Percentiles rank a stretch among this genome's conserved stretches.
These are phyloP conservation scores for Aspergillus panamensis DNA, from an alignment of 495 filamentous ascomycete species.

Conservation along the genomic window DNA sequence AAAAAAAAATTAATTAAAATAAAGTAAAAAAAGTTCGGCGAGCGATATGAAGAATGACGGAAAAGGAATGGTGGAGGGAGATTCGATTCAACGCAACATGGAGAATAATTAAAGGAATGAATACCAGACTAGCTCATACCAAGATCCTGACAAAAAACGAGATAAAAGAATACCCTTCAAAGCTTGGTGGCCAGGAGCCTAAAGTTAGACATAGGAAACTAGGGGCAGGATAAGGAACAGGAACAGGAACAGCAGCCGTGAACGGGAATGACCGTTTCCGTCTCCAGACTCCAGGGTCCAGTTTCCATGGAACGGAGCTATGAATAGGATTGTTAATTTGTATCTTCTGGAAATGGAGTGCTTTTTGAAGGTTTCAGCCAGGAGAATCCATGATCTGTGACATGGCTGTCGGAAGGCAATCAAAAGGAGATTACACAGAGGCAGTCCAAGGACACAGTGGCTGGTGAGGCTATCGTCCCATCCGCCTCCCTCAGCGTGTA, in stretches of 20 bases:
- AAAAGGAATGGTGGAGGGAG: conserved; percentile 6
- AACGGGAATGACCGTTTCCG: conserved; percentile 22
- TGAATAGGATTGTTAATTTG: too few relatives aligned
- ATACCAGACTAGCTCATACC: background rate
- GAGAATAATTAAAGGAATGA: background rate
- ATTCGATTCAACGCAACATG: background rate
- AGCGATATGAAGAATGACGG: background rate
- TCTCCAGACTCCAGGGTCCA: conserved; percentile 6
- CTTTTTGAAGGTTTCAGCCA: background rate
- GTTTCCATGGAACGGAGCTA: conserved; percentile 5
- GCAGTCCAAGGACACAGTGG: background rate
- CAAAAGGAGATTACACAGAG: conserved; percentile 4
- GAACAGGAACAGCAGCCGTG: conserved; percentile 11
- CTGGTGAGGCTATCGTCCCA: background rate
- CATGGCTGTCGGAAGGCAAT: conserved; percentile 2
- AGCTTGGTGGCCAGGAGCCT: background rate
- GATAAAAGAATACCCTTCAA: conserved; percentile 1
- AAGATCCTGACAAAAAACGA: background rate
- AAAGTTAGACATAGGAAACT: background rate
- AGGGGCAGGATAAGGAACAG: background rate
- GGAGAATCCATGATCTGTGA: background rate
- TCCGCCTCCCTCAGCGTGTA: background rate
- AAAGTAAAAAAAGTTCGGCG: conserved; percentile 3
- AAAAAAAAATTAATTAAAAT: background rate
- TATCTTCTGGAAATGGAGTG: background rate